Base-by-base conservation (phyloP, 2,329 filamentous ascomycete genomes). In the Metarhizium sp. region DNA sequence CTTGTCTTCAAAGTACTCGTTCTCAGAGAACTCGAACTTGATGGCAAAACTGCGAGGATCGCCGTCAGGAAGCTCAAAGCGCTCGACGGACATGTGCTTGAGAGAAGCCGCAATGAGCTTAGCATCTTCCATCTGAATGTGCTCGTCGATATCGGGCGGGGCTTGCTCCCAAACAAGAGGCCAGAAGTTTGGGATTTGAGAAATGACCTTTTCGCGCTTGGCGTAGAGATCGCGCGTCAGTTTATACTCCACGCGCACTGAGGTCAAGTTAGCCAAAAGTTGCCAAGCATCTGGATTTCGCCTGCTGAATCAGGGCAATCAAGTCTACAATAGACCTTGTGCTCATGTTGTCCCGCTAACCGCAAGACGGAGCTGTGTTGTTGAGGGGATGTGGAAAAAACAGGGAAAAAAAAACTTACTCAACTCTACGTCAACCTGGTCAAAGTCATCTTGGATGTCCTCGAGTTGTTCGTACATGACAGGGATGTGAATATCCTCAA, bases 111-210 rank as follows among this genome's bases (percentile, higher is more conserved):
- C 80, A 57, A 97, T 81, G 59, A 94, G 75, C 25, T 25, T 25
- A 14, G 86, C 84, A 75, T 97, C 92, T 51, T 81, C 80, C 47
- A 90, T 87, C 68, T 90, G 86, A 68, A 97, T 87, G 78, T 86
- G 91, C 72, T 90, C 86, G 73, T 96, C 91, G 63, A 99, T 81
- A 60, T 96, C 90, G 50, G 81, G 79, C 2, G 92, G 91, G 2
- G 88, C 85, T 74, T 91, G 87, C 76, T 95, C 89, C 69, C 97
- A 80, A 56, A 96, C 92, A 57, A 95, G 82, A n/a, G 89, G 79
- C 94, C 94, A 97, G 82, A 97, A 99, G 75, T 89, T 84, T 63
- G 84, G 82, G 67, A 96, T 92, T 66, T 85, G 78, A 60, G 80
- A 72, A 60, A 94, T 76, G 60, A 90, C 73, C 63, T 82, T 79